A percentile compares a stretch with the other conserved stretches of the same genome.
phyloP scores from a whole-genome alignment of 768 basidiomycete genomes.

The Agaricus blazei region DNA sequence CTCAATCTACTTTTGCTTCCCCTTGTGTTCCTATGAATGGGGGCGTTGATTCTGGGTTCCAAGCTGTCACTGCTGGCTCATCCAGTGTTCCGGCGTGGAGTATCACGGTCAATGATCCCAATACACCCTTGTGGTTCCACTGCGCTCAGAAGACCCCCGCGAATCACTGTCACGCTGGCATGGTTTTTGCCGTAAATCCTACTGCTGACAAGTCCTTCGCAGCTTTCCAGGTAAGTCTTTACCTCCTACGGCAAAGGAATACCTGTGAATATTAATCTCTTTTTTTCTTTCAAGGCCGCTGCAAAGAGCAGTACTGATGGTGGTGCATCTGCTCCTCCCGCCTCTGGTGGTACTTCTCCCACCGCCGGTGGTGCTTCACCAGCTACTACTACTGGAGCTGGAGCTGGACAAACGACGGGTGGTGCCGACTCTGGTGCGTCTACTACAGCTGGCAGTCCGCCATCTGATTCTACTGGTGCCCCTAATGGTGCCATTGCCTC shows the following conservation, averaged over 20 bases:
- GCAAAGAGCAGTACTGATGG: constrained; percentile 12
- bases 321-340: constrained; percentile 9
- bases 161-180: constrained; percentile 47
- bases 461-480: constrained; percentile 14
- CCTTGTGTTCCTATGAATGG: constrained; percentile 39
- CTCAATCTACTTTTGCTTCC: constrained; percentile 52
- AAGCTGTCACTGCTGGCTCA: constrained; percentile 27
- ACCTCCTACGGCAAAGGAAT: not conserved
- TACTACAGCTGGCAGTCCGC: constrained; percentile 10
- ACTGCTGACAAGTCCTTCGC: constrained; percentile 40
- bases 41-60: constrained; percentile 52
- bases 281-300: not conserved
- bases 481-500: constrained; percentile 22
- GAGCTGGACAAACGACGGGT: not conserved
- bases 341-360: not conserved
- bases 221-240: constrained; percentile 36
- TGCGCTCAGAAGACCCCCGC: constrained; percentile 40
- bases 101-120: constrained; percentile 39
- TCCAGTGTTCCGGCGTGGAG: constrained; percentile 35
- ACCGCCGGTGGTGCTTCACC: not conserved
- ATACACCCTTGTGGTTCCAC: constrained; percentile 59
- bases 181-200: constrained; percentile 61
- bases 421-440: not conserved
- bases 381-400: not conserved
- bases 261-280: no score